Evolutionary conservation across 805 yeast species (phyloP), one percentile per base, ranked within the genome.

Genomic region (Candida easanensis): DNA sequence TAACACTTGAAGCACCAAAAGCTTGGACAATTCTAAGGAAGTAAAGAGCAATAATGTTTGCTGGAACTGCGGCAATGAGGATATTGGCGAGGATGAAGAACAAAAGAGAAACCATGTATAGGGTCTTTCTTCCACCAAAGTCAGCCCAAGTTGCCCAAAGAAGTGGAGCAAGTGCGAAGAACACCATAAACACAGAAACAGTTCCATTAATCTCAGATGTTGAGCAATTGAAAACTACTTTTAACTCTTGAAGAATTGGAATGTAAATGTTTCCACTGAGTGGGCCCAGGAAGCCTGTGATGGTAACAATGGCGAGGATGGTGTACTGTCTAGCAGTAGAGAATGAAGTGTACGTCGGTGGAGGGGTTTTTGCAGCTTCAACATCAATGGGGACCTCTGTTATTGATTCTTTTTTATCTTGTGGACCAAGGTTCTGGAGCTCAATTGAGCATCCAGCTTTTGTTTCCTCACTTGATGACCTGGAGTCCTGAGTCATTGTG

Each of bases 1-100:
- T 95, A 0, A 89, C 96, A 2, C 91, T 83, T 46, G 88, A 78
- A 0, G 93, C 95, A 28, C 95, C 95, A 56, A 89, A 70, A 2
- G 89, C 91, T 54, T 84, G 88, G 2, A 90, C 82, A 4, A 84
- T 61, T 46, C 79, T 68, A 3, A 88, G 68, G 4, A 88, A 74
- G 27, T 83, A 76, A 1, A 87, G 70, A 0, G 91, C 84, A 0
- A 83, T 83, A 23, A 82, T 80, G 27, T 84, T 85, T 5, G 82
- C 68, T 0, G 95, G 52, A 68, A 69, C 49, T 60, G 66, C 68
- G 0, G 95, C 84, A 14, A 89, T 59, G 1, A 84, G 80, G 20
- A 87, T 62, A 59, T 84, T 82, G 1, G 85, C 77, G 1, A 71
- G 72, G n/a, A 80, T 60, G 52, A 77, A 84, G 14, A 82, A 63